A percentile compares a stretch with the other conserved stretches of the same genome.
Evolutionary conservation across 805 yeast species (phyloP).

Genomic region (Torulaspora quercuum): DNA sequence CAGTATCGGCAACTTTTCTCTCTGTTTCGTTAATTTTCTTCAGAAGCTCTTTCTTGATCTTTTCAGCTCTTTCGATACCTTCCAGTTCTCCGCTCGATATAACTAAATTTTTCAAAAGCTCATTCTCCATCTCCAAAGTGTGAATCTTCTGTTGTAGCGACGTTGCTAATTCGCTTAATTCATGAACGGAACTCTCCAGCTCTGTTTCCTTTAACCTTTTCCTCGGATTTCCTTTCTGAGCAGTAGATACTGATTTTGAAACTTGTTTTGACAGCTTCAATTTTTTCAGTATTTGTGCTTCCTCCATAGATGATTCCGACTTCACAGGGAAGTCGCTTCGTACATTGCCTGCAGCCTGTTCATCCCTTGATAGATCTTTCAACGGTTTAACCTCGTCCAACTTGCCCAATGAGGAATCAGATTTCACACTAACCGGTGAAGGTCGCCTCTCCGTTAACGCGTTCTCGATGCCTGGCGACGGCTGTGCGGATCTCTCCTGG

Average conservation of each 20-base stretch:
- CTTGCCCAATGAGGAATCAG: not conserved
- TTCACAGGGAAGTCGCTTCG: too few species aligned
- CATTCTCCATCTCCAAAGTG: constrained; percentile 91
- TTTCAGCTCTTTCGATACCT: constrained; percentile 52
- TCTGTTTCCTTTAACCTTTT: constrained; percentile 91
- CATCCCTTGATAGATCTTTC: too few species aligned
- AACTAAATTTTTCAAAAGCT: constrained; percentile 75
- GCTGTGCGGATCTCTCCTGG: constrained; percentile 2
- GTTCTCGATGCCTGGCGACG: not conserved
- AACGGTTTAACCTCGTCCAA: constrained; percentile 1
- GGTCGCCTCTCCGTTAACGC: not conserved
- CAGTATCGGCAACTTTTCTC: constrained; percentile 1
- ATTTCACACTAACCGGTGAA: not conserved
- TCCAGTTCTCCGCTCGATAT: constrained; percentile 67
- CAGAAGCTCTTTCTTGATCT: constrained; percentile 40
- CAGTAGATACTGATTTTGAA: constrained; percentile 1
- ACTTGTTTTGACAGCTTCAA: constrained; percentile 1
- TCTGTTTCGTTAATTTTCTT: constrained; percentile 12
- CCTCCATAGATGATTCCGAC: constrained; percentile 1
- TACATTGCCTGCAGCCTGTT: too few species aligned
- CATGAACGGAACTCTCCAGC: constrained; percentile 72
- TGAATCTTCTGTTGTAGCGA: constrained; percentile 69
- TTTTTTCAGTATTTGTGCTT: constrained; percentile 3
- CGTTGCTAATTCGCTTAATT: constrained; percentile 63
- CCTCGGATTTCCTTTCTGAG: constrained; percentile 41